Conservation (phyloP, 306 rosid species). For the Medicago arabica region DNA sequence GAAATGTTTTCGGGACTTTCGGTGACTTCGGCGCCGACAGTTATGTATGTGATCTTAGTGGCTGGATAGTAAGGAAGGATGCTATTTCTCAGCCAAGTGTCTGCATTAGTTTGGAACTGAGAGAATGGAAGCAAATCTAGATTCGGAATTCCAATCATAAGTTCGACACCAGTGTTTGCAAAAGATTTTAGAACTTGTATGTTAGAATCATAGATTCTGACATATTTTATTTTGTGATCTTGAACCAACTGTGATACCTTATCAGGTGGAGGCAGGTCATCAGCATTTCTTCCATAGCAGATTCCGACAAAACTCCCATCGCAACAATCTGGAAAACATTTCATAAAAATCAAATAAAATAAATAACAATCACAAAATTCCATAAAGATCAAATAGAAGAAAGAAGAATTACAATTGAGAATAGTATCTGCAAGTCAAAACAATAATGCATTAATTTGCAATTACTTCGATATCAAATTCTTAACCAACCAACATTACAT, state of each 20-base stretch:
- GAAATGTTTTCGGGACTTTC: constrained; percentile 74
- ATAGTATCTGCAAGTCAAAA: too few species aligned
- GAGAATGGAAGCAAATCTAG: constrained; percentile 80
- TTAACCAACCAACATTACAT: not conserved
- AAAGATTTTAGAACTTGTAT: constrained; percentile 94
- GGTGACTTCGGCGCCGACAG: constrained; percentile 93
- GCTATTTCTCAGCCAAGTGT: constrained; percentile 88
- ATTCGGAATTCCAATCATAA: constrained; percentile 89
- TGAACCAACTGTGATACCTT: constrained; percentile 86
- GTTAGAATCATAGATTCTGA: constrained; percentile 88
- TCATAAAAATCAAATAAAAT: constrained; percentile 19
- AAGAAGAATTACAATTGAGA: not conserved
- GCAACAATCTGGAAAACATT: constrained; percentile 63
- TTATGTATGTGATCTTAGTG: constrained; percentile 87
- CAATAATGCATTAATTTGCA: too few species aligned
- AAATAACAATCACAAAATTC: too few species aligned
- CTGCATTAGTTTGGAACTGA: constrained; percentile 96
- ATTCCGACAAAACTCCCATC: constrained; percentile 80
- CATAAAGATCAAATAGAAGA: too few species aligned
- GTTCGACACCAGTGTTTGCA: constrained; percentile 87
- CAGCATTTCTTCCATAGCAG: constrained; percentile 98
- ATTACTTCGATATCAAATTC: too few species aligned
- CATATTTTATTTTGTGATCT: constrained; percentile 79
- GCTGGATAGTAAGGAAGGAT: constrained; percentile 92
- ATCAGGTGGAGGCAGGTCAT: constrained; percentile 95